Percentiles rank a stretch among this genome's conserved stretches.
Conservation (phyloP, 2,329 filamentous ascomycete species). For the Penicillium paneum region DNA sequence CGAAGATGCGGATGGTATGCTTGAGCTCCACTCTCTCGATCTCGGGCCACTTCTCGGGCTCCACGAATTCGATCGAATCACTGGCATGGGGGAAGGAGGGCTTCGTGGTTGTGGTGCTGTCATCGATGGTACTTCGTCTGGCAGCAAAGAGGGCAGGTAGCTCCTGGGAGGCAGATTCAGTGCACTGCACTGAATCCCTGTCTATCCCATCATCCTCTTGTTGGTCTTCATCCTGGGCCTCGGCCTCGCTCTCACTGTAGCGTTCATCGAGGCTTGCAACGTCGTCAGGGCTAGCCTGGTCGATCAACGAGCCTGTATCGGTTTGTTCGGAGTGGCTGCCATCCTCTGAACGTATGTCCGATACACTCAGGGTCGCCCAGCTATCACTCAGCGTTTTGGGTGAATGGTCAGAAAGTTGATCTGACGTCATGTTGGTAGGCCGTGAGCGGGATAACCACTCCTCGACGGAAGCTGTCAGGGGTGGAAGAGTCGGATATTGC, state of each 20-base stretch:
- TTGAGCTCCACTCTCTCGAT: conserved; percentile 42
- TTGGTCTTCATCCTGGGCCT: conserved; percentile 32
- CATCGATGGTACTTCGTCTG: conserved; percentile 30
- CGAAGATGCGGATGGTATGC: conserved; percentile 41
- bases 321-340: conserved; percentile 45
- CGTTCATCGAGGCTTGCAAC: conserved; percentile 44
- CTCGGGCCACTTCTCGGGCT: conserved; percentile 42
- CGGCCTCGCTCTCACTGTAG: conserved; percentile 38
- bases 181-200: conserved; percentile 25
- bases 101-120: conserved; percentile 37
- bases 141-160: conserved; percentile 31
- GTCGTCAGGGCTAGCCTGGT: conserved; percentile 43
- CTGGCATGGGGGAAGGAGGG: conserved; percentile 32
- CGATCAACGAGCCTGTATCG: conserved; percentile 44
- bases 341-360: conserved; percentile 46
- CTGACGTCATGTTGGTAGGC: conserved; percentile 42
- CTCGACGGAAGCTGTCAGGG: conserved; percentile 39
- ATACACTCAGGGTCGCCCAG: conserved; percentile 46
- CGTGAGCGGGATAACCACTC: conserved; percentile 43
- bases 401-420: conserved; percentile 25
- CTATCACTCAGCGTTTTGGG: conserved; percentile 43
- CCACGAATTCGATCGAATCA: conserved; percentile 43
- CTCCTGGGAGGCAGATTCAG: conserved; percentile 29
- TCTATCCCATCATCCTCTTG: conserved; percentile 25
- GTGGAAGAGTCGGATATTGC: conserved; percentile 43